A percentile compares a stretch with the other conserved stretches of the same genome.
Evolutionary conservation across 2,329 filamentous ascomycete genomes (phyloP).

Genomic region (Ophiostoma triangulosporum): DNA sequence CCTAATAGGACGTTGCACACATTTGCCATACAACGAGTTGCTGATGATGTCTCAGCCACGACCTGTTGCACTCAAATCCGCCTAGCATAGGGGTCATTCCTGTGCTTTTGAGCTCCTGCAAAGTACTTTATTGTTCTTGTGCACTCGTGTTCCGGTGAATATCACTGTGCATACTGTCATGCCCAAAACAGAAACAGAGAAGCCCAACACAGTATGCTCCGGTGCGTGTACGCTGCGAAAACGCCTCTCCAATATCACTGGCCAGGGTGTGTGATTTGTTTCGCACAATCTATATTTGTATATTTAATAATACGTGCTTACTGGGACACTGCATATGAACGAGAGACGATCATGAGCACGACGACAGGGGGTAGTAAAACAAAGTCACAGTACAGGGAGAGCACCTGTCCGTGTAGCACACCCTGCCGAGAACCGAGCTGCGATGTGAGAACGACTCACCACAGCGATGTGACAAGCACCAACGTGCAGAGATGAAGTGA

Average conservation of each 20-base stretch:
- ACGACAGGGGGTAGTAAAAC: background rate
- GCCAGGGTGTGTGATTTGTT: background rate
- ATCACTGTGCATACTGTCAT: background rate
- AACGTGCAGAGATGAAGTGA: too few species aligned
- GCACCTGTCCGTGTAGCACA: background rate
- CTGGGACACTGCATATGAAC: background rate
- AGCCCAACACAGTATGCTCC: background rate
- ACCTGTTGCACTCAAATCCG: background rate
- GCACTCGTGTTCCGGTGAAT: background rate
- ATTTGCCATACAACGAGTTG: background rate
- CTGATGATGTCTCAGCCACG: background rate
- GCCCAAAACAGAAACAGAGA: background rate
- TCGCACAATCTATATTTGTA: too few species aligned
- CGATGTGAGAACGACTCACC: background rate
- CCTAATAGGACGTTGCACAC: background rate
- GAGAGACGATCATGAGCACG: background rate
- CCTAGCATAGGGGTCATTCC: background rate
- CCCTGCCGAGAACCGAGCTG: background rate
- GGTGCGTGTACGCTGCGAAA: background rate
- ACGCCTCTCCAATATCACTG: background rate
- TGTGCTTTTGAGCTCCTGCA: background rate
- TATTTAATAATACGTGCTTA: background rate
- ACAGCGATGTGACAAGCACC: too few species aligned
- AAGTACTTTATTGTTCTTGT: too few species aligned
- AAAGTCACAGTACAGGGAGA: background rate